Evolutionary conservation across 148 eudicot genomes (phyloP).

Genomic region (Arbutus unedo): DNA sequence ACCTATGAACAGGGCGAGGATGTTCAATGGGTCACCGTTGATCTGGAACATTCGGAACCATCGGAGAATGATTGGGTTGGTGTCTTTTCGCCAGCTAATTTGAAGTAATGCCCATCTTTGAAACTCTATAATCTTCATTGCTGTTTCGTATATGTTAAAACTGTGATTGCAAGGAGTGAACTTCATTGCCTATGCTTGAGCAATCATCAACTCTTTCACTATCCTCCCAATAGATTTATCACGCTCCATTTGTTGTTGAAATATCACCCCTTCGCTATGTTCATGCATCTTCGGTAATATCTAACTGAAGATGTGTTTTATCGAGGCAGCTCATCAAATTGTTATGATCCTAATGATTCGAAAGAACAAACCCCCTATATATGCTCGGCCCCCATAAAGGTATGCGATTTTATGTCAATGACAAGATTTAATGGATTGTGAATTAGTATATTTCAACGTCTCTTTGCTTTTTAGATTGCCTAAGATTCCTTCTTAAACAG

Average conservation of each 20-base stretch:
- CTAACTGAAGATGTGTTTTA: background rate
- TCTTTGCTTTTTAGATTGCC: background rate
- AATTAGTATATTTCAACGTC: background rate
- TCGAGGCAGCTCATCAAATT: constrained; percentile 58
- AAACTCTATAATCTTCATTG: background rate
- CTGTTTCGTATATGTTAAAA: too few relatives aligned
- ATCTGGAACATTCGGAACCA: constrained; percentile 49
- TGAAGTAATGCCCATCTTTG: constrained; percentile 37
- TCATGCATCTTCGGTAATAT: constrained; percentile 4
- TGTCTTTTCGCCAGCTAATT: constrained; percentile 80
- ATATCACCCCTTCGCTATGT: background rate
- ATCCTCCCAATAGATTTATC: background rate
- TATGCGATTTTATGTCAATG: constrained; percentile 12
- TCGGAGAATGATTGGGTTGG: constrained; percentile 88
- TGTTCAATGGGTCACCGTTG: constrained; percentile 65
- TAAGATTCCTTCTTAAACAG: constrained; percentile 37
- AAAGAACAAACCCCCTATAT: constrained; percentile 60
- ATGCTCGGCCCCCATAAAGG: constrained; percentile 91
- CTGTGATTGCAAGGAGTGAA: background rate
- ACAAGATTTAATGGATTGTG: background rate
- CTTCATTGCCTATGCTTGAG: background rate
- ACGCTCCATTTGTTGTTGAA: background rate
- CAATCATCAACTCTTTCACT: background rate
- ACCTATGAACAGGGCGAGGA: constrained; percentile 59
- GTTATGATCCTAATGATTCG: constrained; percentile 37